These are phyloP conservation scores for Casuarina cunninghamiana DNA, from an alignment of 306 rosid species.

Conservation along the genomic window DNA sequence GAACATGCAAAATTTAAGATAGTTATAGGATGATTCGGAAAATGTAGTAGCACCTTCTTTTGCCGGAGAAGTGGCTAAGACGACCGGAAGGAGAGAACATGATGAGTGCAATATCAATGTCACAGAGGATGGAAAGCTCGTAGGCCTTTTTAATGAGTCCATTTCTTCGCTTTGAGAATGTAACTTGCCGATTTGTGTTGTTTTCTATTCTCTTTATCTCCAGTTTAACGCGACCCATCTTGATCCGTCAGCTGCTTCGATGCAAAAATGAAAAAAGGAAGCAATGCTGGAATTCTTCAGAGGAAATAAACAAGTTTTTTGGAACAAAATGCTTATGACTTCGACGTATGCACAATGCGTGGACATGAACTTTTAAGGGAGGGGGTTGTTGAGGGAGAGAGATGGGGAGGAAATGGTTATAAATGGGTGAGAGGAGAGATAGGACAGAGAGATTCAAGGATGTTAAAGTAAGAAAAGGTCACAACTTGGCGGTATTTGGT, in stretches of 20 bases:
- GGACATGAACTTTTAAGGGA: slow-evolving; percentile 52
- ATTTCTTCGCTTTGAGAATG: slow-evolving; percentile 83
- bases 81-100: slow-evolving; percentile 76
- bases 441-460: slow-evolving; percentile 50
- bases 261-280: slow-evolving; percentile 1
- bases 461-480: slow-evolving; percentile 43
- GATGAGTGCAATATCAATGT: slow-evolving; percentile 81
- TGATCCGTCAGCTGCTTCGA: slow-evolving; percentile 15
- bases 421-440: slow-evolving; percentile 55
- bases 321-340: neutral
- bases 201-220: slow-evolving; percentile 88
- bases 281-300: neutral
- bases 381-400: slow-evolving; percentile 45
- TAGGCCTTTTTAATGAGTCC: slow-evolving; percentile 88
- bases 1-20: neutral
- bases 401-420: slow-evolving; percentile 47
- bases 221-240: slow-evolving; percentile 85
- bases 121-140: slow-evolving; percentile 73
- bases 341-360: slow-evolving; percentile 25
- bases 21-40: neutral
- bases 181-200: slow-evolving; percentile 71
- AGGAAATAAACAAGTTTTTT: slow-evolving; percentile 33
- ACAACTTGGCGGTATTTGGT: slow-evolving; percentile 10
- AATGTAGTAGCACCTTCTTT: slow-evolving; percentile 43
- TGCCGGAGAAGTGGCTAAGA: slow-evolving; percentile 70